Base-by-base conservation (phyloP, 257 asterid genomes). In the Solanum clarkiae region DNA sequence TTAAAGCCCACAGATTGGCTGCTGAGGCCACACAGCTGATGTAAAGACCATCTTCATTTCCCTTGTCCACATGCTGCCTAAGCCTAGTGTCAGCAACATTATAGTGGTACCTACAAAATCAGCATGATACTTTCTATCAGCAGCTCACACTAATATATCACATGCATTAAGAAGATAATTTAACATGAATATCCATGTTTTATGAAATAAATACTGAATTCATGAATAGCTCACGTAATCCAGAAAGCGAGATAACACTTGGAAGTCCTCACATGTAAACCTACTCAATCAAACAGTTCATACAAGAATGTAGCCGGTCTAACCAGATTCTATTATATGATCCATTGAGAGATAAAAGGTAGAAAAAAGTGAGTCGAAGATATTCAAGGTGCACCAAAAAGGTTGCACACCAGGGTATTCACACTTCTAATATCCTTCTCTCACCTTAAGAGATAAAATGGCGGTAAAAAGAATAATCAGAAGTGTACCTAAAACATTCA, bases 1-100 rank as follows among this genome's bases (percentile, higher is more conserved):
- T 96, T 83, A 96, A 91, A 87, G 99, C 99, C 99, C 98, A 96
- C 77, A 96, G 98, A 87, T 92, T 96, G 86, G 95, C 87, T 11
- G 99, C 95, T 8, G 98, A 94, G 83, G 97, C 98, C 84, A 96
- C 99, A 65, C 98, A 96, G 91, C 98, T 96, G 84, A 96, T 94
- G 84, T 91, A 94, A 20, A 96, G 86, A 81, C 98, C 98, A 87
- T 96, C 99, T 89, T 96, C 99, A 62, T 94, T 96, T 44, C 99
- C 99, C 92, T 96, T 96, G 72, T 93, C 96, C 45, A 95, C 94
- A 86, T 95, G 97, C 85, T 94, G 98, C 71, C 91, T 90, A 53
- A 95, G 96, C 85, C 98, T 92, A 18, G 95, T 85, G 84, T 95
- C 96, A 47, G 96, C 97, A 74, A 94, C 98, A 86, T 95, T 95